Evolutionary conservation across 208 protist species (phyloP).

Genomic region (Angomonas deanei): DNA sequence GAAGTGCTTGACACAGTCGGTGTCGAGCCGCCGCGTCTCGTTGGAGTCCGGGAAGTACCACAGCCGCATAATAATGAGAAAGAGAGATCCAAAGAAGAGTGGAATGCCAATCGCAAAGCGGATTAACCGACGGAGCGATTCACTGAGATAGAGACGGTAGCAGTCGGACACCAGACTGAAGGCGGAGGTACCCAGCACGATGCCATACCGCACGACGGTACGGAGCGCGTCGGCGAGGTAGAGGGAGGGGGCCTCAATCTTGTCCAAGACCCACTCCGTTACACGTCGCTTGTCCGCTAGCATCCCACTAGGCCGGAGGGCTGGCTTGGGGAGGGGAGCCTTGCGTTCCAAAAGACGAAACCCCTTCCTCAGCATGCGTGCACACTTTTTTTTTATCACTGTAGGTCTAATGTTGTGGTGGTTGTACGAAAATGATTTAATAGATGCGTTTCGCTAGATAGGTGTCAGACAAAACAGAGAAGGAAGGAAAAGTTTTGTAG

Average conservation of each 20-base stretch:
- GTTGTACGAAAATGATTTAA: too few species aligned
- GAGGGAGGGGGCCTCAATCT: conserved; percentile 11
- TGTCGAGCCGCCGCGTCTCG: conserved; percentile 18
- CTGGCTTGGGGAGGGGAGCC: too few species aligned
- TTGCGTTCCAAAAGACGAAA: background rate
- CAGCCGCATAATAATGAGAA: conserved; percentile 25
- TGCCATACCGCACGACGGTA: conserved; percentile 8
- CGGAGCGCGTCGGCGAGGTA: conserved; percentile 2
- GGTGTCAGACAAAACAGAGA: too few species aligned
- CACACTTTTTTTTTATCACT: too few species aligned
- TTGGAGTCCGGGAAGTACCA: conserved; percentile 30
- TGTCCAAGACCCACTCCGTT: background rate
- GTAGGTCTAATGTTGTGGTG: too few species aligned
- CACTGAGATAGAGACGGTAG: conserved; percentile 28
- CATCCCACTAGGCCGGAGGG: background rate
- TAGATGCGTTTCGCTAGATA: too few species aligned
- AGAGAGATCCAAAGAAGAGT: conserved; percentile 19
- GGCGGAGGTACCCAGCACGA: conserved; percentile 15
- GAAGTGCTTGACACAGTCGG: conserved; percentile 17
- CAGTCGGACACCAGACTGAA: conserved; percentile 17
- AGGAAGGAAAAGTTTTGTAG: too few species aligned
- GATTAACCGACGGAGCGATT: conserved; percentile 23
- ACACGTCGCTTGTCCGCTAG: background rate
- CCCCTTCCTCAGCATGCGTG: too few species aligned
- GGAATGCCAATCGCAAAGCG: conserved; percentile 33